These are phyloP conservation scores for Astrothelium macrocarpum DNA, from an alignment of 495 filamentous ascomycete genomes.

Conservation along the genomic window DNA sequence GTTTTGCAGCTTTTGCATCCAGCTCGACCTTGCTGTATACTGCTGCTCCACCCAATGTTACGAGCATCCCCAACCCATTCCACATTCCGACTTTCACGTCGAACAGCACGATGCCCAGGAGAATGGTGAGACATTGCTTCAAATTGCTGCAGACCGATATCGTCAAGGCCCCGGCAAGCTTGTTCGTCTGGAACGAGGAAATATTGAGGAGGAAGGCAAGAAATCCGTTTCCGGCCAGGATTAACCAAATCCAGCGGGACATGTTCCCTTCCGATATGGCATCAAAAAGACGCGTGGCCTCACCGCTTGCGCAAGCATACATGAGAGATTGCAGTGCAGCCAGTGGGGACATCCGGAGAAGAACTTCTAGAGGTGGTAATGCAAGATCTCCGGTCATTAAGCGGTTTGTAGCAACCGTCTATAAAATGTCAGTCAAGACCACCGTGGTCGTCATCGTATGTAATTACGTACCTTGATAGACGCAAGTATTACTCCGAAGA, in stretches of 20 bases:
- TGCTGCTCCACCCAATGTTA: conserved; percentile 40
- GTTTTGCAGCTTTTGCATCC: conserved; percentile 9
- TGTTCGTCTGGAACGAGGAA: conserved; percentile 47
- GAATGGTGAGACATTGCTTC: conserved; percentile 50
- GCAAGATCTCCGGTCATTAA: conserved; percentile 44
- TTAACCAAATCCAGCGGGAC: conserved; percentile 16
- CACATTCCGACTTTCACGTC: conserved; percentile 37
- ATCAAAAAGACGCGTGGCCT: conserved; percentile 28
- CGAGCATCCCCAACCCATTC: conserved; percentile 34
- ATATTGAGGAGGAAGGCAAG: conserved; percentile 48
- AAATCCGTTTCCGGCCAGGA: conserved; percentile 39
- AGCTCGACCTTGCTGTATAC: conserved; percentile 40
- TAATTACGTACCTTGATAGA: conserved; percentile 33
- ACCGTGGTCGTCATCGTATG: neutral
- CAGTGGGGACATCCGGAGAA: conserved; percentile 47
- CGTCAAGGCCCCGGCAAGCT: conserved; percentile 46
- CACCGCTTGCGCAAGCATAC: conserved; percentile 41
- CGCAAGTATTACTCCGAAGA: conserved; percentile 45
- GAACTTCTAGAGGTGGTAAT: conserved; percentile 43
- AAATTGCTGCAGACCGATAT: conserved; percentile 50
- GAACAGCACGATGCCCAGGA: conserved; percentile 45
- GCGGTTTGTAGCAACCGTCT: conserved; percentile 47
- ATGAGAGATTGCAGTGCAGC: conserved; percentile 42
- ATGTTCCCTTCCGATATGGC: conserved; percentile 16
- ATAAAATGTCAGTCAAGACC: neutral